These are phyloP conservation scores for Monosporascus ibericus DNA, from an alignment of 2,329 filamentous ascomycete species.

Conservation along the genomic window DNA sequence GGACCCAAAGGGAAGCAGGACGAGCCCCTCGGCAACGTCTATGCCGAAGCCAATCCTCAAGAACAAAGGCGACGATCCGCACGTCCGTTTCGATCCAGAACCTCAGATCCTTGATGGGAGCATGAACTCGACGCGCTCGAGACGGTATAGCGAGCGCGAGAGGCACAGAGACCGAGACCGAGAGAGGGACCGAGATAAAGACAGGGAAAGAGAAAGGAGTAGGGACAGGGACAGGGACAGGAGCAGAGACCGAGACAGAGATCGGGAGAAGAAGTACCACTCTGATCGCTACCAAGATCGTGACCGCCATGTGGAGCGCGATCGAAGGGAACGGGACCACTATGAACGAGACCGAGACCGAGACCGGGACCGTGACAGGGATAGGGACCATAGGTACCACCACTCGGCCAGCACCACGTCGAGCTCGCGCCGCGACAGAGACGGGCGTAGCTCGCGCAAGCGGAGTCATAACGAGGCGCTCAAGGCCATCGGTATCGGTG, in stretches of 20 bases:
- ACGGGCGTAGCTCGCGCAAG: slow-evolving; percentile 17
- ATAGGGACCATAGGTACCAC: slow-evolving; percentile 13
- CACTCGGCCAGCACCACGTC: neutral
- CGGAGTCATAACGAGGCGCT: slow-evolving; percentile 49
- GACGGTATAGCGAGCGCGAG: slow-evolving; percentile 19
- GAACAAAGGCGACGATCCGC: slow-evolving; percentile 50
- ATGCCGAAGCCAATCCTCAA: slow-evolving; percentile 55
- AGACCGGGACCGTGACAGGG: slow-evolving; percentile 26
- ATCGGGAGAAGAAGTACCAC: slow-evolving; percentile 20
- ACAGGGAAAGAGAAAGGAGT: slow-evolving; percentile 6
- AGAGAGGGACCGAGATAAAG: slow-evolving; percentile 27
- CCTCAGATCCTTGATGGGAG: slow-evolving; percentile 24
- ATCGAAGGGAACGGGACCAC: slow-evolving; percentile 26
- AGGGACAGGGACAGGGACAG: slow-evolving; percentile 22
- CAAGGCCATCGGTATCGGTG: slow-evolving; percentile 53
- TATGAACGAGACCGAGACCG: slow-evolving; percentile 27
- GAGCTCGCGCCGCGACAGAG: slow-evolving; percentile 3
- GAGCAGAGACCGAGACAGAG: slow-evolving; percentile 23
- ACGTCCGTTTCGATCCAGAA: slow-evolving; percentile 47
- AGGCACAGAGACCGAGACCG: slow-evolving; percentile 7
- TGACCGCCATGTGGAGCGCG: slow-evolving; percentile 11
- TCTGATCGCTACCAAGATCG: slow-evolving; percentile 34
- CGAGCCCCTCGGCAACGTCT: slow-evolving; percentile 29
- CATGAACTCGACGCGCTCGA: slow-evolving; percentile 33
- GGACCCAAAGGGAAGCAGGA: slow-evolving; percentile 10